phyloP scores from a whole-genome alignment of 805 yeast species.

The Candida nanaspora region DNA sequence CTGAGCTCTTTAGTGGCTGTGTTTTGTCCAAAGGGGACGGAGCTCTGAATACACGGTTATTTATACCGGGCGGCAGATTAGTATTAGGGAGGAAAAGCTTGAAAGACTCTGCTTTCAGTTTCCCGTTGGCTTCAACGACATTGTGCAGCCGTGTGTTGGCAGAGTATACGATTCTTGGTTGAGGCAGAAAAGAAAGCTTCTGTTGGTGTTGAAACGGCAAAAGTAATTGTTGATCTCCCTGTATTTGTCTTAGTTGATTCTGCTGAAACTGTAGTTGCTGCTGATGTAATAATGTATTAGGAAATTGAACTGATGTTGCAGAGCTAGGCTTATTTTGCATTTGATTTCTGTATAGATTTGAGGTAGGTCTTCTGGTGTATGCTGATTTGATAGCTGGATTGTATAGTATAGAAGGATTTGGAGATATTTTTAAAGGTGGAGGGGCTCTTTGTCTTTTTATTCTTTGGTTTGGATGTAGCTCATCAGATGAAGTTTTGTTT shows the following conservation, averaged over 20 bases:
- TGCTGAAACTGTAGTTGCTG: neutral
- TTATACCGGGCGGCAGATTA: neutral
- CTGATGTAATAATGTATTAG: too few species aligned
- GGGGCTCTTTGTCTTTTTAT: conserved; percentile 17
- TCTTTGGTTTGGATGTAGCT: conserved; percentile 3
- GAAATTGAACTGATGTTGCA: neutral
- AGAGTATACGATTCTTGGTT: too few species aligned
- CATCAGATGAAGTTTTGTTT: neutral
- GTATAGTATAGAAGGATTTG: neutral
- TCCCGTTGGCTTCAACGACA: too few species aligned
- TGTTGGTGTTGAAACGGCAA: too few species aligned
- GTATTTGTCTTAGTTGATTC: neutral
- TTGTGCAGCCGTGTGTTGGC: too few species aligned
- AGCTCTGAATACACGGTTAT: neutral
- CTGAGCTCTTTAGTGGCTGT: neutral
- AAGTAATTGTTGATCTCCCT: too few species aligned
- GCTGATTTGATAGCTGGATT: conserved; percentile 4
- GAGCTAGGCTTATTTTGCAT: neutral
- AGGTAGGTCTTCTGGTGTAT: neutral
- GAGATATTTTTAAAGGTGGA: conserved; percentile 9
- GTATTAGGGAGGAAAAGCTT: too few species aligned
- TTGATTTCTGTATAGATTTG: too few species aligned
- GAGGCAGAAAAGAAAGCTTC: too few species aligned
- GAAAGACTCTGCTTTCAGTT: too few species aligned
- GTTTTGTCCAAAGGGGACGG: neutral